Conservation (phyloP, 2,329 filamentous ascomycete species). For the Colletotrichum sp. region DNA sequence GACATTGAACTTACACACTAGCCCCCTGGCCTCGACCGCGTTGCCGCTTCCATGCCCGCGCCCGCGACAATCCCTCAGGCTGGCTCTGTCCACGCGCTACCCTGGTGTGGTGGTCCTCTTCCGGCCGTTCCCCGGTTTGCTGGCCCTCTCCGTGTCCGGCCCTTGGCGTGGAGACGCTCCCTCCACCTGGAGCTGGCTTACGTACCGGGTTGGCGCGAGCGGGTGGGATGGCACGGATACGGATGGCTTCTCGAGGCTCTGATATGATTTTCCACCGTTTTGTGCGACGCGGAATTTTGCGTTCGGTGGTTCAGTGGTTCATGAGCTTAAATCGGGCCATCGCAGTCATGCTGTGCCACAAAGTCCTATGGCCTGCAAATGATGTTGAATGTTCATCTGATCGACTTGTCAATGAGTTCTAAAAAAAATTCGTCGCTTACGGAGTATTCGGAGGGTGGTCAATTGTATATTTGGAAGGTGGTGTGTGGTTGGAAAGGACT, state of each 20-base stretch:
- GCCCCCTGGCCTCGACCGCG: neutral
- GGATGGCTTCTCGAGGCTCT: neutral
- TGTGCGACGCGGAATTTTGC: neutral
- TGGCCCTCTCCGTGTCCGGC: conserved; percentile 1
- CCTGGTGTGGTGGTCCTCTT: conserved; percentile 2
- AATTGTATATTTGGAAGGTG: neutral
- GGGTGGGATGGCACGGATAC: neutral
- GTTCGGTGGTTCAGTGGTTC: neutral
- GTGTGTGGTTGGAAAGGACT: neutral
- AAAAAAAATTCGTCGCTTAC: neutral
- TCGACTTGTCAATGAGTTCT: neutral
- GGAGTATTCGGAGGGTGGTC: neutral
- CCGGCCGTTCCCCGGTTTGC: conserved; percentile 17
- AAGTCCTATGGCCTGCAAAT: neutral
- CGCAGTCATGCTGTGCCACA: neutral
- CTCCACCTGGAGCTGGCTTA: neutral
- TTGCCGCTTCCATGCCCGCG: neutral
- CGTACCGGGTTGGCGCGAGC: neutral
- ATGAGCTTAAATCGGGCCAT: neutral
- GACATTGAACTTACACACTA: conserved; percentile 8
- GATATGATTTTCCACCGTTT: neutral
- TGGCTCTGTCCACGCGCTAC: conserved; percentile 8
- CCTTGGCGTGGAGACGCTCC: conserved; percentile 14
- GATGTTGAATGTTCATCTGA: neutral
- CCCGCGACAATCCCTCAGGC: neutral